Evolutionary conservation across 129 eudicot species (phyloP).

Genomic region (Artemisia annua): DNA sequence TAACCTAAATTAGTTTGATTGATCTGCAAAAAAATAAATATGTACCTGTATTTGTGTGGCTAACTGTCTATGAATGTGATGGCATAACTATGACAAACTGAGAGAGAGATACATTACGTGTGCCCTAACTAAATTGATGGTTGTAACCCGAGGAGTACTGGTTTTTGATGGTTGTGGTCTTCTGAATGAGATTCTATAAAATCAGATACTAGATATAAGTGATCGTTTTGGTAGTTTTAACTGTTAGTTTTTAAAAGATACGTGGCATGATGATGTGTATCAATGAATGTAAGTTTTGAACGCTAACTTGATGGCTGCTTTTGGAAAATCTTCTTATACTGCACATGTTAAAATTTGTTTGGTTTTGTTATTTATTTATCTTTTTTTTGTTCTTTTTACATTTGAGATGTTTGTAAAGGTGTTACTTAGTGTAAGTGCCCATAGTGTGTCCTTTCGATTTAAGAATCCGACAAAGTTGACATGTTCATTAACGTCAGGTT

Average conservation of each 20-base stretch:
- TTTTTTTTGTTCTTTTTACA: constrained; percentile 2
- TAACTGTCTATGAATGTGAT: constrained; percentile 13
- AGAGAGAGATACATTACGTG: constrained; percentile 9
- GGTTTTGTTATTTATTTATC: background rate
- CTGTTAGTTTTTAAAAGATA: background rate
- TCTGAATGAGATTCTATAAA: constrained; percentile 4
- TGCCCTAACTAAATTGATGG: constrained; percentile 4
- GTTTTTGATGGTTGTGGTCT: constrained; percentile 15
- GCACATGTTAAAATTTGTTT: background rate
- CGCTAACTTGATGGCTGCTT: constrained; percentile 2
- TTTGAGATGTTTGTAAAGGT: constrained; percentile 21
- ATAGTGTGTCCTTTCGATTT: constrained; percentile 12
- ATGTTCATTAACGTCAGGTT: background rate
- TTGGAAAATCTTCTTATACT: constrained; percentile 1
- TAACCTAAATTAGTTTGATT: background rate
- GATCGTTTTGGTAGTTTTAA: constrained; percentile 1
- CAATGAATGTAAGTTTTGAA: background rate
- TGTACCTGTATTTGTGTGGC: constrained; percentile 2
- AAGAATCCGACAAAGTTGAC: constrained; percentile 11
- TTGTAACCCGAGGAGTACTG: background rate
- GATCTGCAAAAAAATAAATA: background rate
- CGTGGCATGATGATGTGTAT: too few species aligned
- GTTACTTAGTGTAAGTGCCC: background rate
- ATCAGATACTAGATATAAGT: constrained; percentile 1
- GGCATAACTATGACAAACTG: background rate